Evolutionary conservation across 2,329 filamentous ascomycete species (phyloP), one percentile per base, ranked within the genome.

Genomic region (Fusarium denticulatum): DNA sequence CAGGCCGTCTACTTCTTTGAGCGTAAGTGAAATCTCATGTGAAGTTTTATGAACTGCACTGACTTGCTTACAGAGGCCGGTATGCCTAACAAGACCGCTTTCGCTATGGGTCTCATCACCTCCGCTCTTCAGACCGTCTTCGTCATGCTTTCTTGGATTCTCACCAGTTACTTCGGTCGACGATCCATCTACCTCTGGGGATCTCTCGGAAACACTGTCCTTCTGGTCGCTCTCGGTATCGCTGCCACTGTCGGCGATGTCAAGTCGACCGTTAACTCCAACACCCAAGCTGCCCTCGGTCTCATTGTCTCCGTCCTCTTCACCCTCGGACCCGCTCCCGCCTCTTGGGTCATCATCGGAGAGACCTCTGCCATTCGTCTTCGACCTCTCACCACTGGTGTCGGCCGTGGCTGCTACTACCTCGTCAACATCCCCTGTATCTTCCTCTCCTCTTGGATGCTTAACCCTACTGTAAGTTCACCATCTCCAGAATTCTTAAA

Each of bases 281-380:
- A 87, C 37, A 90, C 90, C 5, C 88, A 90, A 79, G 90, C 90
- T 14, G 88, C 87, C 13, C 82, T 92, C 30, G 90, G 90, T 71
- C 83, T 92, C 59, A 90, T 92, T 74, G 85, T 92, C 77, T 92
- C 90, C 34, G 88, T 93, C 63, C 81, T 91, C 37, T 93, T 91
- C 83, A 88, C 86, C 46, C 80, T 90, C 22, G 89, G 88, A 73
- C 89, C 89, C 32, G 90, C 89, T 5, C 90, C 90, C 52, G 88
- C 88, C 45, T 91, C 90, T 15, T 92, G 88, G 86, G 88, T 89
- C 81, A 90, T 92, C 73, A 92, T 92, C 52, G 89, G 88, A 74
- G 90, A 92, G 81, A 92, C 90, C 5, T 91, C 90, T 0, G 83
- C 90, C 57, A 86, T 92, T 61, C 90, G 90, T 69, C 89, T 92